Conservation (phyloP, 805 yeast genomes). For the Candida railenensis region DNA sequence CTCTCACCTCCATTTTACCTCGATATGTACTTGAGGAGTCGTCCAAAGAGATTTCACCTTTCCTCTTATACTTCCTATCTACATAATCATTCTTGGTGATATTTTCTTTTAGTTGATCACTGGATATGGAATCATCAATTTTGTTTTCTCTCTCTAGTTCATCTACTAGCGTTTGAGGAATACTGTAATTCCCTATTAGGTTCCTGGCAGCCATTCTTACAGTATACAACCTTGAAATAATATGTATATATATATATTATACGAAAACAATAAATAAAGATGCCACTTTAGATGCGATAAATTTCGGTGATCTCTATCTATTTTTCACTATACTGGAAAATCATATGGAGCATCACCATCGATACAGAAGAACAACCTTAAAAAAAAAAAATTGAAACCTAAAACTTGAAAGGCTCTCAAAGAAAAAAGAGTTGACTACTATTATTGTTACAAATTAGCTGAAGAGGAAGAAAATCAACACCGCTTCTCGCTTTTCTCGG, state of each 20-base stretch:
- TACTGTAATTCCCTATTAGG: constrained; percentile 29
- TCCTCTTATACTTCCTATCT: constrained; percentile 24
- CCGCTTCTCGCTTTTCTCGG: too few species aligned
- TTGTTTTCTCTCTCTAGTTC: constrained; percentile 24
- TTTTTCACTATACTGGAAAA: neutral
- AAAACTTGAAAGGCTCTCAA: too few species aligned
- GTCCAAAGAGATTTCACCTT: constrained; percentile 21
- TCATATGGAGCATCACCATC: too few species aligned
- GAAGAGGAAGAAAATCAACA: too few species aligned
- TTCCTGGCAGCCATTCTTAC: constrained; percentile 17
- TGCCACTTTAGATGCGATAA: too few species aligned
- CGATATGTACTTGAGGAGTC: constrained; percentile 35
- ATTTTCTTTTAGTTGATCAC: constrained; percentile 16
- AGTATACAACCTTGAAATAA: too few species aligned
- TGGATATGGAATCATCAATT: constrained; percentile 13
- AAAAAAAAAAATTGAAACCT: too few species aligned
- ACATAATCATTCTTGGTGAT: constrained; percentile 27
- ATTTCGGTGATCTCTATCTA: neutral
- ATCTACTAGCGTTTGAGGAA: constrained; percentile 26
- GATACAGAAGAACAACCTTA: too few species aligned
- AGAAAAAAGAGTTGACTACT: too few species aligned
- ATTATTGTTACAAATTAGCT: too few species aligned
- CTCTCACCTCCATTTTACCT: constrained; percentile 41
- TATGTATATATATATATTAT: too few species aligned
- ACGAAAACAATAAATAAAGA: too few species aligned